Conservation (phyloP, 2,329 filamentous ascomycete genomes). For the Colletotrichum melonis region DNA sequence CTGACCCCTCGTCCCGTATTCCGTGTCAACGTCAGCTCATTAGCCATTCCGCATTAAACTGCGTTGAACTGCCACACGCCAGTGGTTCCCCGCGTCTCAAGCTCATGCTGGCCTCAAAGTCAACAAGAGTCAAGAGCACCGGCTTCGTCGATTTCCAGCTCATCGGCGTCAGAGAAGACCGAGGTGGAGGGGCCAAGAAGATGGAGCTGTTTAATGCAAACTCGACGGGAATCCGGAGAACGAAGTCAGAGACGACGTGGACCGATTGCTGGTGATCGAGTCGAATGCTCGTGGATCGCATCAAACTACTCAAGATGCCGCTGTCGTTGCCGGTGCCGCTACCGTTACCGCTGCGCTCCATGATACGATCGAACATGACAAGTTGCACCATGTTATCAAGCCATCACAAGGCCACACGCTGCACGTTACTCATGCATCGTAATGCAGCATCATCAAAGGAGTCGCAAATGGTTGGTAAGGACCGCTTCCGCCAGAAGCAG, state of each 20-base stretch:
- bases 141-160: slow-evolving; percentile 16
- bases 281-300: neutral
- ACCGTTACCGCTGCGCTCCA: neutral
- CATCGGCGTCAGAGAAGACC: slow-evolving; percentile 8
- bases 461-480: slow-evolving; percentile 30
- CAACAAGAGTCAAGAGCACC: slow-evolving; percentile 22
- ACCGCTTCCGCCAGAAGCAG: slow-evolving; percentile 18
- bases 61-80: slow-evolving; percentile 2
- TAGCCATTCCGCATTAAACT: slow-evolving; percentile 13
- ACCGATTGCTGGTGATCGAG: slow-evolving; percentile 2
- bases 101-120: slow-evolving; percentile 21
- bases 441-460: slow-evolving; percentile 26
- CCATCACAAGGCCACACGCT: slow-evolving; percentile 18
- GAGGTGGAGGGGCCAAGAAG: slow-evolving; percentile 7
- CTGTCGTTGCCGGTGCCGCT: neutral
- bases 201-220: neutral
- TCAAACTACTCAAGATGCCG: neutral
- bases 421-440: slow-evolving; percentile 34
- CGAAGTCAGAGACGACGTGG: neutral
- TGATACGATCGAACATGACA: slow-evolving; percentile 13
- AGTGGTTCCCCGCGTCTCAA: slow-evolving; percentile 26
- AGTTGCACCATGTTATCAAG: slow-evolving; percentile 13
- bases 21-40: slow-evolving; percentile 22
- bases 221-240: neutral
- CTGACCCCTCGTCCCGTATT: slow-evolving; percentile 17